phyloP scores from a whole-genome alignment of 1,139 yeast genomes.

The Taphrina populina region DNA sequence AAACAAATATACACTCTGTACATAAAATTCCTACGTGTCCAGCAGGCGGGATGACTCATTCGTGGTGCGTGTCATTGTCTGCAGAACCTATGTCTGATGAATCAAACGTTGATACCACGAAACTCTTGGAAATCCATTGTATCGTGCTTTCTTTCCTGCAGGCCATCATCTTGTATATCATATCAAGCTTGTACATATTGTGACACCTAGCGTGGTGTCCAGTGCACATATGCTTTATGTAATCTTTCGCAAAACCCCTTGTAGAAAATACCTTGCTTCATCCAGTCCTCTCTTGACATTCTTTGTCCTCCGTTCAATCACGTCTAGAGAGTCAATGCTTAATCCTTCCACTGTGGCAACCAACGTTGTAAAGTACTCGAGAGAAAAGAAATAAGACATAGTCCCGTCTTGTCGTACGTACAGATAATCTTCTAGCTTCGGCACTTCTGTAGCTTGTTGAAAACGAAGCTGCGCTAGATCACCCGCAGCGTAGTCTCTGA shows the following conservation, averaged over 20 bases:
- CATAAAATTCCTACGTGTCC: too few relatives aligned
- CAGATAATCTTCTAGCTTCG: constrained; percentile 27
- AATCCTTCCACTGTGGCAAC: neutral
- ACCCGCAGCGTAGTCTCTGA: constrained; percentile 35
- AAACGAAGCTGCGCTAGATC: constrained; percentile 32
- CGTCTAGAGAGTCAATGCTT: neutral
- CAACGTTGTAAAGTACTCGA: constrained; percentile 9
- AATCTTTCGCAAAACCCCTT: constrained; percentile 6
- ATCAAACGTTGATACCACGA: too few relatives aligned
- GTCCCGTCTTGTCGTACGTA: constrained; percentile 36
- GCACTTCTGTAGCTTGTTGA: constrained; percentile 23
- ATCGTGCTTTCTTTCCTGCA: too few relatives aligned
- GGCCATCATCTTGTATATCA: too few relatives aligned
- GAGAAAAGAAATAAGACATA: constrained; percentile 30
- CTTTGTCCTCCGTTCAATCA: constrained; percentile 10
- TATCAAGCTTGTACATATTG: too few relatives aligned
- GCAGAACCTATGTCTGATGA: too few relatives aligned
- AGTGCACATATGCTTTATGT: neutral
- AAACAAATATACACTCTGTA: too few relatives aligned
- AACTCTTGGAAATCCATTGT: too few relatives aligned
- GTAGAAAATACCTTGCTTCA: constrained; percentile 19
- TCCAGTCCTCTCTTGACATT: constrained; percentile 24
- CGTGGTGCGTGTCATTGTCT: too few relatives aligned
- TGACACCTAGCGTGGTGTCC: neutral
- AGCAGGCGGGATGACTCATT: too few relatives aligned